Conservation (phyloP, 2,329 filamentous ascomycete genomes). For the Ceratocystis papillata region DNA sequence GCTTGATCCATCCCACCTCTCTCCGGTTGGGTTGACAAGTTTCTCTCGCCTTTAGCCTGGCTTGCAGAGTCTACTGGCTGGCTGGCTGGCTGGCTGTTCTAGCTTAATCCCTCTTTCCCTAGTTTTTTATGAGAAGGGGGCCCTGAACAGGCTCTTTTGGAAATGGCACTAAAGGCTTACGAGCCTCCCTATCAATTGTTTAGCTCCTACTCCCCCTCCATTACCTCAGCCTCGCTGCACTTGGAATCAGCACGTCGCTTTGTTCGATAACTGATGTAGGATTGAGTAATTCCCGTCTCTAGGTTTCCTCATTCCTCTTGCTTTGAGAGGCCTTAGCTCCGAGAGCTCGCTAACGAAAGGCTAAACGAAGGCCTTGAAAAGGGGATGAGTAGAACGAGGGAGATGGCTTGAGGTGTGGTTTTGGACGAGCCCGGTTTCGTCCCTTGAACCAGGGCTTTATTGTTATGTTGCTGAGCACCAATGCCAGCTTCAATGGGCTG, state of each 20-base stretch:
- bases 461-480: not conserved
- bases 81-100: not conserved
- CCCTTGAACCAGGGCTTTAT: not conserved
- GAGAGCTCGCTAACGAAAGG: not conserved
- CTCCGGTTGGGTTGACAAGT: too few species aligned
- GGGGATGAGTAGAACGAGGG: not conserved
- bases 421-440: not conserved
- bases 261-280: not conserved
- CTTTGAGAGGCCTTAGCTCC: not conserved
- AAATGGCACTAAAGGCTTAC: not conserved
- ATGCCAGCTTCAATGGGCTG: not conserved
- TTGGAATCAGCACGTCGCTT: not conserved
- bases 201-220: not conserved
- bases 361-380: not conserved
- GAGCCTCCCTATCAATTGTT: slow-evolving; percentile 8
- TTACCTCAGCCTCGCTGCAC: not conserved
- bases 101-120: not conserved
- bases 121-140: not conserved
- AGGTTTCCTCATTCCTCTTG: not conserved
- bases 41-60: not conserved
- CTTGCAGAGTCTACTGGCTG: not conserved
- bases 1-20: not conserved
- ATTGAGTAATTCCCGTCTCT: not conserved
- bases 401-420: not conserved
- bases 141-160: not conserved